These are phyloP conservation scores for Edaphochlamys debaryana DNA, from an alignment of 139 green algal genomes.

Conservation along the genomic window DNA sequence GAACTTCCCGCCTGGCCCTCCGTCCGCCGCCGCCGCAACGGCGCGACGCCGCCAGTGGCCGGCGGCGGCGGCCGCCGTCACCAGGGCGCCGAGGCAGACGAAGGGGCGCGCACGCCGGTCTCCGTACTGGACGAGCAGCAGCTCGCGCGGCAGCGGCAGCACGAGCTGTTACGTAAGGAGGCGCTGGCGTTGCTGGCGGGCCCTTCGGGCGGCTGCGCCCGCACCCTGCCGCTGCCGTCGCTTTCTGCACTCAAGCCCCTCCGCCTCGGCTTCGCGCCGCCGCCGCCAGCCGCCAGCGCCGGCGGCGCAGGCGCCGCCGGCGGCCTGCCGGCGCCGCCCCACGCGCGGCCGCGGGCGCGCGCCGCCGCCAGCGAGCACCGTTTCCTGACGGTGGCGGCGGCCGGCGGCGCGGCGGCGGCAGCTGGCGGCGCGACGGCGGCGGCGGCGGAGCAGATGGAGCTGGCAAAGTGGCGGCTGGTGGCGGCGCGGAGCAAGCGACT, in stretches of 20 bases:
- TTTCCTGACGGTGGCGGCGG: constrained; percentile 10
- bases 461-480: constrained; percentile 50
- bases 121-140: no score
- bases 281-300: not conserved
- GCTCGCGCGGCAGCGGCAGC: not conserved
- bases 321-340: not conserved
- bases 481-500: constrained; percentile 49
- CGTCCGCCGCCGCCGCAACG: no score
- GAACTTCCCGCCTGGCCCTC: no score
- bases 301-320: not conserved
- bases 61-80: not conserved
- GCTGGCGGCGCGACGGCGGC: not conserved
- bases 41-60: not conserved
- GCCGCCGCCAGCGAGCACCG: constrained; percentile 32
- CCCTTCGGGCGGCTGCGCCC: not conserved
- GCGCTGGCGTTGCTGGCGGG: not conserved
- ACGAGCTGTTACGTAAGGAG: not conserved
- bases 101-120: no score
- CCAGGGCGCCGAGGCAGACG: no score
- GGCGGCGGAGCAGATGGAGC: constrained; percentile 32
- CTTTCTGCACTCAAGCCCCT: not conserved
- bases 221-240: constrained; percentile 6
- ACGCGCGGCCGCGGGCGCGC: not conserved
- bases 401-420: not conserved
- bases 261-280: not conserved